Evolutionary conservation across 2,329 filamentous ascomycete genomes (phyloP), one percentile per base, ranked within the genome.

Genomic region (Dactylellina parvicollis): DNA sequence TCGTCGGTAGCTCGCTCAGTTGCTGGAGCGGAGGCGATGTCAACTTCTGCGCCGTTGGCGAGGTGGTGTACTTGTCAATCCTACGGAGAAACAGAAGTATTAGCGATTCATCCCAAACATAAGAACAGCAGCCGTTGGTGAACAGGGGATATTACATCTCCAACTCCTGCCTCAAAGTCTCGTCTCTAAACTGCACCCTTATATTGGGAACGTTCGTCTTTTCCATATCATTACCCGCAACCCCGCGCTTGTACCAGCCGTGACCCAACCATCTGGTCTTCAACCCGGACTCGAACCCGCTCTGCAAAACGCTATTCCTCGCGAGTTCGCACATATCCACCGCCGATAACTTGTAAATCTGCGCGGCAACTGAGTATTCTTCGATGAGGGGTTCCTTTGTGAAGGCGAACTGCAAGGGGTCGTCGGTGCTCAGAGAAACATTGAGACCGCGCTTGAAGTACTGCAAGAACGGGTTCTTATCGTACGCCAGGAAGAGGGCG

Each of bases 241-340:
- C 89, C 1, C 95, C 95, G 0, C 91, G 90, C 38, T 90, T 83
- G 78, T 90, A 85, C 80, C 89, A 98, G 75, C 91, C 87, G 30
- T 85, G 83, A 2, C 95, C 95, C 3, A 99, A 83, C 94, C 94
- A 99, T 80, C 92, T 88, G 79, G 93, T 88, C 82, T 99, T 99
- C 78, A 98, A 85, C 10, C 88, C 86, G 77, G 90, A 85, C 80
- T 99, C 95, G 79, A 96, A 99, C 4, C 95, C 95, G 80, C 92
- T 96, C 80, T 99, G 95, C 77, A 90, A 88, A 40, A 99, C 95
- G 8, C 92, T 96, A 80, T 98, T 94, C 82, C 96, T 96, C 22
- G 95, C 95, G 66, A 99, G 82, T 82, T 99, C 95, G 79, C 95
- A 98, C 95, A 99, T 99, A 79, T 99, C 95, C 2, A 98, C 93